phyloP scores from a whole-genome alignment of 805 yeast species.

The Yarrowia yakushimensis region DNA sequence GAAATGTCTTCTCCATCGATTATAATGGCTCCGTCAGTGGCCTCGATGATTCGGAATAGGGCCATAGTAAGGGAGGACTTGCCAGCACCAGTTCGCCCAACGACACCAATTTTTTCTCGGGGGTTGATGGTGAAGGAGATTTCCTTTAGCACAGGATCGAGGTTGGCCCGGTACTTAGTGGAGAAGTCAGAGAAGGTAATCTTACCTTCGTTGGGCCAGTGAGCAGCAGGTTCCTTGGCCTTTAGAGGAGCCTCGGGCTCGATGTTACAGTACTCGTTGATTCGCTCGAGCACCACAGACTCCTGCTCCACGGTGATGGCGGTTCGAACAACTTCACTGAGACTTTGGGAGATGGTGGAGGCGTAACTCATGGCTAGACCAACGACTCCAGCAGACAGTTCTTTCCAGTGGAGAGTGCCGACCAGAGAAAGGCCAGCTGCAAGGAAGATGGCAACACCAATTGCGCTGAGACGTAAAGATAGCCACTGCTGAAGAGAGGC shows the following conservation, averaged over 20 bases:
- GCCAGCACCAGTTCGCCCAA: constrained; percentile 92
- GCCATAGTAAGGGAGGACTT: constrained; percentile 74
- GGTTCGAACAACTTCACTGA: constrained; percentile 38
- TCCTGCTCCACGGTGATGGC: constrained; percentile 36
- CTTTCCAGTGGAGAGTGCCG: constrained; percentile 18
- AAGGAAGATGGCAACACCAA: constrained; percentile 26
- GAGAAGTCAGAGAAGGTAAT: constrained; percentile 57
- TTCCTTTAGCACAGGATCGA: constrained; percentile 63
- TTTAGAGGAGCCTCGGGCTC: constrained; percentile 52
- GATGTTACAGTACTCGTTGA: constrained; percentile 55
- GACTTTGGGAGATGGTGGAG: constrained; percentile 50
- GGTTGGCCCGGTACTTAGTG: constrained; percentile 58
- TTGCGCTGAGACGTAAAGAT: constrained; percentile 45
- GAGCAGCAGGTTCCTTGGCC: constrained; percentile 19
- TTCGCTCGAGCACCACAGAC: constrained; percentile 64
- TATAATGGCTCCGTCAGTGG: constrained; percentile 48
- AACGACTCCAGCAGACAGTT: constrained; percentile 43
- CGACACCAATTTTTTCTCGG: constrained; percentile 72
- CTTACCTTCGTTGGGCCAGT: constrained; percentile 64
- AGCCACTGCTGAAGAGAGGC: constrained; percentile 88
- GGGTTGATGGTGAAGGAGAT: constrained; percentile 50
- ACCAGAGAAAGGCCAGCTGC: constrained; percentile 28
- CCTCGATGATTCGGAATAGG: constrained; percentile 63
- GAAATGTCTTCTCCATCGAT: constrained; percentile 72
- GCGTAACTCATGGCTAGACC: constrained; percentile 63